Evolutionary conservation across 2,329 filamentous ascomycete genomes (phyloP).

Genomic region (Beauveria scarabaeidicola): DNA sequence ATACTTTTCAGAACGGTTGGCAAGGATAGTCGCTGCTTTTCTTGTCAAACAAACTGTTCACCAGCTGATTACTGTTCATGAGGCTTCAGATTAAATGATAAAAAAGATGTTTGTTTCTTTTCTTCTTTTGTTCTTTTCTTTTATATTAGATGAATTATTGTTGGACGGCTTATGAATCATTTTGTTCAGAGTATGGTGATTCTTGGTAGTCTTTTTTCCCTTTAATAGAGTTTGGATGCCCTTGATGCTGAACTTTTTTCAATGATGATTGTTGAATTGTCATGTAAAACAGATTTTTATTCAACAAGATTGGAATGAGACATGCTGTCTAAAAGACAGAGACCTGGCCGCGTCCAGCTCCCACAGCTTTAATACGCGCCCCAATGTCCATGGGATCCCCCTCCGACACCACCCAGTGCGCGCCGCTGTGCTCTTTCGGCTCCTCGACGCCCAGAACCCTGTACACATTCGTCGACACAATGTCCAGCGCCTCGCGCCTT

Average conservation of each 20-base stretch:
- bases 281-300: background rate
- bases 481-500: constrained; percentile 45
- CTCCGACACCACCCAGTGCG: constrained; percentile 55
- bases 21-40: background rate
- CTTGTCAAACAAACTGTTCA: background rate
- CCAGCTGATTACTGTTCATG: background rate
- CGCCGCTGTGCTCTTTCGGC: constrained; percentile 17
- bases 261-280: background rate
- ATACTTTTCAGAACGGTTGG: background rate
- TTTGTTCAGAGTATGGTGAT: background rate
- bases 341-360: constrained; percentile 23
- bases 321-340: constrained; percentile 25
- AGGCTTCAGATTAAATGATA: constrained; percentile 4
- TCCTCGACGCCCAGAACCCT: constrained; percentile 44
- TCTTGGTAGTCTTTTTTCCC: background rate
- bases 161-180: background rate
- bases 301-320: background rate
- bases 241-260: background rate
- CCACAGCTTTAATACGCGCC: constrained; percentile 45
- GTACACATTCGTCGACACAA: constrained; percentile 50
- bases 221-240: too few relatives aligned
- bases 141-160: background rate
- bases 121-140: background rate
- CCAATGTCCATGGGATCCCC: constrained; percentile 55
- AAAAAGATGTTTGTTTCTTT: background rate